Evolutionary conservation across 1,284 basidiomycete genomes (phyloP).

Genomic region (Melampsora occidentalis): DNA sequence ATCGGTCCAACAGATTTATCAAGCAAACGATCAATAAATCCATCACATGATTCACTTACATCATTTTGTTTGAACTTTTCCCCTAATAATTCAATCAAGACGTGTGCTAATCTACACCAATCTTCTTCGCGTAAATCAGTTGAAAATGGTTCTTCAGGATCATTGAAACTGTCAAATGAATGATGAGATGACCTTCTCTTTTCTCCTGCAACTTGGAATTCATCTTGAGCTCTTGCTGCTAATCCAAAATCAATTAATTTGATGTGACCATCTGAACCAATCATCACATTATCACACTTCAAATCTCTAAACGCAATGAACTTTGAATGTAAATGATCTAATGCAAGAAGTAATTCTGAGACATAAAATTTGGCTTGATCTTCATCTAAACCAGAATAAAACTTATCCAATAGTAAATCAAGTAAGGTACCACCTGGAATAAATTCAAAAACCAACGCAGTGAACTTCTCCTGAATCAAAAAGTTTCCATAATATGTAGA

Average conservation of each 20-base stretch:
- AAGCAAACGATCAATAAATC: too few relatives aligned
- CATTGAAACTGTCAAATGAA: too few relatives aligned
- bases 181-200: too few relatives aligned
- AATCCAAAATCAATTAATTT: constrained; percentile 53
- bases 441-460: constrained; percentile 56
- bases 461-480: constrained; percentile 53
- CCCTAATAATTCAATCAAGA: too few relatives aligned
- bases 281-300: constrained; percentile 50
- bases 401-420: constrained; percentile 50
- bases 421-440: constrained; percentile 56
- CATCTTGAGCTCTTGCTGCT: constrained; percentile 47
- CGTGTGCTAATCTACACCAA: too few relatives aligned
- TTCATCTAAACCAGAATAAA: constrained; percentile 48
- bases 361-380: constrained; percentile 51
- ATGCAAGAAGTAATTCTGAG: constrained; percentile 51
- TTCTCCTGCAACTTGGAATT: too few relatives aligned
- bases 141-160: too few relatives aligned
- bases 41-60: too few relatives aligned
- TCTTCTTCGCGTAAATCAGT: too few relatives aligned
- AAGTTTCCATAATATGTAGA: too few relatives aligned
- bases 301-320: constrained; percentile 51
- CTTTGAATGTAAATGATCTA: constrained; percentile 49
- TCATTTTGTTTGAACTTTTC: too few relatives aligned
- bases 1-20: too few relatives aligned
- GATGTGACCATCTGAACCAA: constrained; percentile 51